phyloP scores from a whole-genome alignment of 306 rosid genomes.

The Castanospermum australe region DNA sequence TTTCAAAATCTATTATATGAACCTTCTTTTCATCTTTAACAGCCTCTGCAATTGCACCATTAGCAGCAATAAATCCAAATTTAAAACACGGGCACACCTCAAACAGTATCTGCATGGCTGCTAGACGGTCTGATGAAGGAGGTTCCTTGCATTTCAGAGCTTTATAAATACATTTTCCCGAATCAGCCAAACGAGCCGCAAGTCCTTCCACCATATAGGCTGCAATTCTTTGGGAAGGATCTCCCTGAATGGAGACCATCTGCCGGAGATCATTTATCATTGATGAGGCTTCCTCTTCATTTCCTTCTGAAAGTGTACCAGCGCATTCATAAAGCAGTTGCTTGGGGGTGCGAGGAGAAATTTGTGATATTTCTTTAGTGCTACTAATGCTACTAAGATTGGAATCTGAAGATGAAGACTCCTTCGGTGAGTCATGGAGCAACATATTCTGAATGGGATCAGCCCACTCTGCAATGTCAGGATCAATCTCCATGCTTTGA shows the following conservation, averaged over 20 bases:
- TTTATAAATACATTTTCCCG: slow-evolving; percentile 71
- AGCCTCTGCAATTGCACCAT: slow-evolving; percentile 78
- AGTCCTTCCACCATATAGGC: slow-evolving; percentile 99
- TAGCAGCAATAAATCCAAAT: slow-evolving; percentile 87
- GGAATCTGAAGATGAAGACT: slow-evolving; percentile 67
- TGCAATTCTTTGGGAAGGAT: slow-evolving; percentile 87
- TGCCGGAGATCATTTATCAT: slow-evolving; percentile 73
- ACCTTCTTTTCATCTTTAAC: slow-evolving; percentile 68
- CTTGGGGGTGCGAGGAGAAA: slow-evolving; percentile 55
- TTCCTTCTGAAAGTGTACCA: slow-evolving; percentile 67
- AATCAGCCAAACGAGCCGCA: slow-evolving; percentile 74
- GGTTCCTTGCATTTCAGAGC: slow-evolving; percentile 95
- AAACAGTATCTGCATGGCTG: slow-evolving; percentile 94
- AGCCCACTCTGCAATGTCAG: slow-evolving; percentile 50
- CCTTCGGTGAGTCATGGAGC: slow-evolving; percentile 79
- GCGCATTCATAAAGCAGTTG: slow-evolving; percentile 81
- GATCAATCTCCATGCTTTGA: slow-evolving; percentile 81
- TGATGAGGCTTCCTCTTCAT: slow-evolving; percentile 49
- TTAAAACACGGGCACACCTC: slow-evolving; percentile 97
- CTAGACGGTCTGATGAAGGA: slow-evolving; percentile 83
- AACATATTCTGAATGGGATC: slow-evolving; percentile 47
- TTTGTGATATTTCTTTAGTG: slow-evolving; percentile 58
- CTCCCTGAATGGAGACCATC: slow-evolving; percentile 87
- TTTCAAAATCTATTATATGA: slow-evolving; percentile 84
- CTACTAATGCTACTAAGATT: slow-evolving; percentile 59